Evolutionary conservation across 768 basidiomycete species (phyloP).

Genomic region (Leccinum aurantiacum): DNA sequence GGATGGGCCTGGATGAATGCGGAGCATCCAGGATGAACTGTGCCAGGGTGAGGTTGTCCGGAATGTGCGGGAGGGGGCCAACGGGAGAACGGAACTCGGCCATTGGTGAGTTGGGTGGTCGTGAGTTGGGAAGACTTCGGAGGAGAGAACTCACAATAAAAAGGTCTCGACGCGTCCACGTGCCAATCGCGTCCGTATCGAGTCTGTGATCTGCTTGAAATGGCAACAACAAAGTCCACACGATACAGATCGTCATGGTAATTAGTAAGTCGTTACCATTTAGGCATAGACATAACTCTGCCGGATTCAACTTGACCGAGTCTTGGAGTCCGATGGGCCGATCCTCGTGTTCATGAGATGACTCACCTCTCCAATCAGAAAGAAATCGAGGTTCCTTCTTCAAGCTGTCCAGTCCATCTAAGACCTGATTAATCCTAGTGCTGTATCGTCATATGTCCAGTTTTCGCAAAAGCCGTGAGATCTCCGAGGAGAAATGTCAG

Average conservation of each 20-base stretch:
- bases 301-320: not conserved
- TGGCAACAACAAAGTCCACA: not conserved
- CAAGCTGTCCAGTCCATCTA: no score
- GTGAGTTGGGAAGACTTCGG: not conserved
- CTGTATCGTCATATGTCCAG: not conserved
- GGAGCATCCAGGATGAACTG: constrained; percentile 40
- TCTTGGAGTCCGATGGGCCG: not conserved
- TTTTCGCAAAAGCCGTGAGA: not conserved
- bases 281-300: not conserved
- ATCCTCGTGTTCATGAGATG: not conserved
- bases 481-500: not conserved
- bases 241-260: not conserved
- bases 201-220: not conserved
- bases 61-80: constrained; percentile 33
- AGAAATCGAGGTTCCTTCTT: not conserved
- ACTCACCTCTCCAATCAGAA: not conserved
- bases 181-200: not conserved
- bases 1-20: constrained; percentile 31
- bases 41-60: constrained; percentile 38
- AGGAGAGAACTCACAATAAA: not conserved
- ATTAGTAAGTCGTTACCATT: not conserved
- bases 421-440: no score
- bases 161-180: not conserved
- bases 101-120: constrained; percentile 13
- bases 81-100: constrained; percentile 32